These are phyloP conservation scores for Termitomyces sp. DNA, from an alignment of 768 basidiomycete genomes.

Conservation along the genomic window DNA sequence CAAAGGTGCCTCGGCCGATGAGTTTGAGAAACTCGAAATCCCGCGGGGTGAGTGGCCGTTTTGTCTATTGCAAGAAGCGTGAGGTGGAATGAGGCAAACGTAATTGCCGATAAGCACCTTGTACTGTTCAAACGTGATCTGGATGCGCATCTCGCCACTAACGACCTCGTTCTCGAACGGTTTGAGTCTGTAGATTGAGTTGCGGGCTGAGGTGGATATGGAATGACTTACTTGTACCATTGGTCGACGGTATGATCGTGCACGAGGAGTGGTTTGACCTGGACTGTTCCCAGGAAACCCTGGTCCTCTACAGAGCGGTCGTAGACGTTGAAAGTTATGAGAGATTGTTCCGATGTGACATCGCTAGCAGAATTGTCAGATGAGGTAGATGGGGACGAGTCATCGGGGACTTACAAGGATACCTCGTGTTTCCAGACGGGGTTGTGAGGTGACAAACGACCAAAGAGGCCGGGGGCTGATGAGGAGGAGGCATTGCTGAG, in stretches of 20 bases:
- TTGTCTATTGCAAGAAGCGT: slow-evolving; percentile 48
- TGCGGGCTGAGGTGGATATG: slow-evolving; percentile 12
- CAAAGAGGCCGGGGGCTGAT: slow-evolving; percentile 44
- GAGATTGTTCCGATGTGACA: slow-evolving; percentile 83
- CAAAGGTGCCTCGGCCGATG: slow-evolving; percentile 97
- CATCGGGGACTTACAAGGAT: slow-evolving; percentile 72
- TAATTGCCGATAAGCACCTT: slow-evolving; percentile 51
- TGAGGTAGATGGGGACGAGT: slow-evolving; percentile 9
- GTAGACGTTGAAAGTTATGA: slow-evolving; percentile 87
- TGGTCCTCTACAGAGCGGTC: slow-evolving; percentile 82
- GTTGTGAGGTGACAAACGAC: slow-evolving; percentile 72
- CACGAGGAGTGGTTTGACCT: slow-evolving; percentile 87
- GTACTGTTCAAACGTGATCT: slow-evolving; percentile 89
- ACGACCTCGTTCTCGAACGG: slow-evolving; percentile 80
- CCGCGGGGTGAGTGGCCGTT: slow-evolving; percentile 83
- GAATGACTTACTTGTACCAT: slow-evolving; percentile 82
- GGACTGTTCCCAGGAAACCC: slow-evolving; percentile 85
- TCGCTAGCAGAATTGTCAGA: slow-evolving; percentile 56
- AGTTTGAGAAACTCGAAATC: slow-evolving; percentile 99
- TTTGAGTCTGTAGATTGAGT: slow-evolving; percentile 47
- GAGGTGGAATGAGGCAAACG: slow-evolving; percentile 3
- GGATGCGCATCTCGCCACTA: slow-evolving; percentile 91
- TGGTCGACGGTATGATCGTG: slow-evolving; percentile 95
- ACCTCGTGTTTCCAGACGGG: slow-evolving; percentile 99
- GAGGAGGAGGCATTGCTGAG: slow-evolving; percentile 41